Evolutionary conservation across 179 eudicot genomes (phyloP).

Genomic region (Heliamphora pulchella): DNA sequence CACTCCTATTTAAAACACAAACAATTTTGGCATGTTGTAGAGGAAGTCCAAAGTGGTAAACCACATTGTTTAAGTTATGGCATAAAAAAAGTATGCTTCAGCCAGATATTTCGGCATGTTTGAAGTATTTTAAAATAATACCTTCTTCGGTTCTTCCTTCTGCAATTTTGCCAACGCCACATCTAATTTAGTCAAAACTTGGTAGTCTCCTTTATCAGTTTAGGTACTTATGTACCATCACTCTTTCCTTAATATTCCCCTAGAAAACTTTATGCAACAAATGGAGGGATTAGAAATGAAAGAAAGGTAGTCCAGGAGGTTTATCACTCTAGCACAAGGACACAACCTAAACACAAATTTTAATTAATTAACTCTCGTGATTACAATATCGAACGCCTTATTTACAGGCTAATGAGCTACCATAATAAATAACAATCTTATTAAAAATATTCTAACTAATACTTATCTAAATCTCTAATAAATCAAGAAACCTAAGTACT

Average conservation of each 20-base stretch:
- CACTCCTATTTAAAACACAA: background rate
- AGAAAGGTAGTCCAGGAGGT: too few relatives aligned
- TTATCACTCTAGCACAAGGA: too few relatives aligned
- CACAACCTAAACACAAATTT: too few relatives aligned
- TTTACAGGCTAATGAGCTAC: too few relatives aligned
- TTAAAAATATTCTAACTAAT: too few relatives aligned
- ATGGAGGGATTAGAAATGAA: too few relatives aligned
- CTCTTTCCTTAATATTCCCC: background rate
- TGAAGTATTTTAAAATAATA: background rate
- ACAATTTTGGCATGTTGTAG: background rate
- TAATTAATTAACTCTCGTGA: too few relatives aligned
- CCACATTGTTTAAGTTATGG: background rate
- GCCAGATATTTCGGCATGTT: background rate
- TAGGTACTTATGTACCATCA: background rate
- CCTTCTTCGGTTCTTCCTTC: background rate
- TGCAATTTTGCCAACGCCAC: background rate
- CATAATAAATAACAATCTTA: too few relatives aligned
- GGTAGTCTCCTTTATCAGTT: background rate
- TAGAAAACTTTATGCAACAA: background rate
- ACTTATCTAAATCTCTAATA: too few relatives aligned
- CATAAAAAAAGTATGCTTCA: background rate
- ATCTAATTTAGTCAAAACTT: background rate
- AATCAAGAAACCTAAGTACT: too few relatives aligned
- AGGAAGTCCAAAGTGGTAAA: background rate
- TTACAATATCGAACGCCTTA: too few relatives aligned